These are phyloP conservation scores for Fusarium sacchari DNA, from an alignment of 2,329 filamentous ascomycete species.

Conservation along the genomic window DNA sequence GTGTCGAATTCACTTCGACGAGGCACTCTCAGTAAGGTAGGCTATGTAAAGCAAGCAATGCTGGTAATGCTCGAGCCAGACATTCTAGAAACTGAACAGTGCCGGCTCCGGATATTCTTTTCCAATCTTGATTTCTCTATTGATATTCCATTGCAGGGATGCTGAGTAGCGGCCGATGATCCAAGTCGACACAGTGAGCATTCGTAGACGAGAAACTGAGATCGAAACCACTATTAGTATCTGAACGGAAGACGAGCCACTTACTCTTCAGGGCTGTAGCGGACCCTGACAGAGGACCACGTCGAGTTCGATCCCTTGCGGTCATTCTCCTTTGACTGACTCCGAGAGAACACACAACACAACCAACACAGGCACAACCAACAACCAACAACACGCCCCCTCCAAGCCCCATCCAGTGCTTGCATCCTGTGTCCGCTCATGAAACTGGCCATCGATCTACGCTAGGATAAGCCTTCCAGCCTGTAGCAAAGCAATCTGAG, in stretches of 20 bases:
- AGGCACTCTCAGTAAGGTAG: constrained; percentile 25
- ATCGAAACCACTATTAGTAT: background rate
- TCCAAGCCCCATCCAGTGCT: constrained; percentile 1
- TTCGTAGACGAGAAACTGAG: background rate
- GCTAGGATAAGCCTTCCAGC: constrained; percentile 32
- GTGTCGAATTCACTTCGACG: background rate
- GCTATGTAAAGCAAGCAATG: constrained; percentile 4
- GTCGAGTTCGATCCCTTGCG: constrained; percentile 4
- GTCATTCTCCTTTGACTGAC: background rate
- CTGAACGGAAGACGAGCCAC: background rate
- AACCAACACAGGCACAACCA: constrained; percentile 13
- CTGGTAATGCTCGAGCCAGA: background rate
- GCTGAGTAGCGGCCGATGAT: background rate
- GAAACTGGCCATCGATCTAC: constrained; percentile 36
- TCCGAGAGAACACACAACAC: background rate
- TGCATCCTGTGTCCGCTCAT: constrained; percentile 4
- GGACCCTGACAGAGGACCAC: background rate
- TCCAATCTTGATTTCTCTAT: background rate
- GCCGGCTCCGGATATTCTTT: background rate
- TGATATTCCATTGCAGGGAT: background rate
- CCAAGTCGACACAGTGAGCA: background rate
- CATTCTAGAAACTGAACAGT: background rate
- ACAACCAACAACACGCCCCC: background rate
- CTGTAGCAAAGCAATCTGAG: constrained; percentile 1
- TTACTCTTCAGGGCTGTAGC: constrained; percentile 11